These are phyloP conservation scores for Pichia membranifaciens DNA, from an alignment of 805 yeast genomes.

Conservation along the genomic window DNA sequence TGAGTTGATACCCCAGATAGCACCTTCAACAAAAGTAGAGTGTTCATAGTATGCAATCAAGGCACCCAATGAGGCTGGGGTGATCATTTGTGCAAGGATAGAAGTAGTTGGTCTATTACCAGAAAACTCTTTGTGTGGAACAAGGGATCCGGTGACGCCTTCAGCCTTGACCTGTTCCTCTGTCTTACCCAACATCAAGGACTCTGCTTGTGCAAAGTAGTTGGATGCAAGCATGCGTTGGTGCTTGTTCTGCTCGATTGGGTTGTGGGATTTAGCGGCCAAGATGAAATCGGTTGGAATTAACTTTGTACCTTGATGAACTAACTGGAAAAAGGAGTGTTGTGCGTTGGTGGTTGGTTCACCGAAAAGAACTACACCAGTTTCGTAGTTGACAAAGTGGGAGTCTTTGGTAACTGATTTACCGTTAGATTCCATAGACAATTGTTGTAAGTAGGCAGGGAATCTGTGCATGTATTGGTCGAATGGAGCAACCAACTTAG, in stretches of 20 bases:
- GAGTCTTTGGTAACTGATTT: slow-evolving; percentile 93
- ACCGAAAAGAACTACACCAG: slow-evolving; percentile 93
- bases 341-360: slow-evolving; percentile 99
- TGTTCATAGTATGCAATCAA: slow-evolving; percentile 98
- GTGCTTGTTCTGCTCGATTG: slow-evolving; percentile 88
- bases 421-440: slow-evolving; percentile 99
- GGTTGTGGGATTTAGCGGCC: slow-evolving; percentile 98
- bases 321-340: slow-evolving; percentile 98
- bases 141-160: slow-evolving; percentile 74
- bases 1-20: slow-evolving; percentile 98
- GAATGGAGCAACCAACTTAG: slow-evolving; percentile 96
- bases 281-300: slow-evolving; percentile 95
- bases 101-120: slow-evolving; percentile 99
- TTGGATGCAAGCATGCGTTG: slow-evolving; percentile 98
- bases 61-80: slow-evolving; percentile 95
- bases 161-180: slow-evolving; percentile 78
- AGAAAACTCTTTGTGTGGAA: slow-evolving; percentile 93
- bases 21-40: slow-evolving; percentile 96
- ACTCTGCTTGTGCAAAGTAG: slow-evolving; percentile 98
- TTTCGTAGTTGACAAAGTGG: slow-evolving; percentile 86
- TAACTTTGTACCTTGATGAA: slow-evolving; percentile 97
- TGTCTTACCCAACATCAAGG: slow-evolving; percentile 93
- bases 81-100: slow-evolving; percentile 88
- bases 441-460: slow-evolving; percentile 98
- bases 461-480: slow-evolving; percentile 98